These are phyloP conservation scores for Rhynchospora tenuis DNA, from an alignment of 176 grass and related monocot species.

Conservation along the genomic window DNA sequence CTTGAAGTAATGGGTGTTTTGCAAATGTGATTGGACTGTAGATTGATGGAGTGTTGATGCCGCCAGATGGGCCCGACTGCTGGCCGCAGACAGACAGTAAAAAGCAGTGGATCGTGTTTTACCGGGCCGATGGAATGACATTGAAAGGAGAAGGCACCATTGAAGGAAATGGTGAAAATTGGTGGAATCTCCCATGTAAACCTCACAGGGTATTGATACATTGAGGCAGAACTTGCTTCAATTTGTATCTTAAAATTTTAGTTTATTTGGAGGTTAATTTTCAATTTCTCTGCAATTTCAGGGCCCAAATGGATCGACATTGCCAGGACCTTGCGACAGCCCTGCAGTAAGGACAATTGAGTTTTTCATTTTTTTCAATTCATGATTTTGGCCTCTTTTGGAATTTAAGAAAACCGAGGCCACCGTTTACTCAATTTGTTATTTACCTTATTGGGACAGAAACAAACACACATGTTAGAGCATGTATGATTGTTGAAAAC, in stretches of 20 bases:
- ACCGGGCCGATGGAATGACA: slow-evolving; percentile 48
- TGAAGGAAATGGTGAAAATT: slow-evolving; percentile 74
- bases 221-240: background rate
- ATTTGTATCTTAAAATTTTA: background rate
- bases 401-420: background rate
- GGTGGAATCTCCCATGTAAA: slow-evolving; percentile 88
- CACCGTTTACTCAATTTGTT: background rate
- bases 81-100: slow-evolving; percentile 55
- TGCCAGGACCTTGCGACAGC: slow-evolving; percentile 73
- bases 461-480: background rate
- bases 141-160: slow-evolving; percentile 54
- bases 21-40: slow-evolving; percentile 1
- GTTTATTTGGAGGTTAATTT: background rate
- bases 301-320: slow-evolving; percentile 72
- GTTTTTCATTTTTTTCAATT: background rate
- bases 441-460: background rate
- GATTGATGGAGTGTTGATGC: slow-evolving; percentile 70
- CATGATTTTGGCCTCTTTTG: background rate
- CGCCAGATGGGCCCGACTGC: slow-evolving; percentile 47
- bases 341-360: slow-evolving; percentile 38
- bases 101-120: slow-evolving; percentile 64
- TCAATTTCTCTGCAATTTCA: slow-evolving; percentile 14
- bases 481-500: background rate
- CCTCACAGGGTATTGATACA: slow-evolving; percentile 58
- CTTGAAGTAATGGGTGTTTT: background rate